Percentiles rank a stretch among this genome's conserved stretches.
Evolutionary conservation across 2,329 filamentous ascomycete genomes (phyloP).

Genomic region (Curvularia lunata): DNA sequence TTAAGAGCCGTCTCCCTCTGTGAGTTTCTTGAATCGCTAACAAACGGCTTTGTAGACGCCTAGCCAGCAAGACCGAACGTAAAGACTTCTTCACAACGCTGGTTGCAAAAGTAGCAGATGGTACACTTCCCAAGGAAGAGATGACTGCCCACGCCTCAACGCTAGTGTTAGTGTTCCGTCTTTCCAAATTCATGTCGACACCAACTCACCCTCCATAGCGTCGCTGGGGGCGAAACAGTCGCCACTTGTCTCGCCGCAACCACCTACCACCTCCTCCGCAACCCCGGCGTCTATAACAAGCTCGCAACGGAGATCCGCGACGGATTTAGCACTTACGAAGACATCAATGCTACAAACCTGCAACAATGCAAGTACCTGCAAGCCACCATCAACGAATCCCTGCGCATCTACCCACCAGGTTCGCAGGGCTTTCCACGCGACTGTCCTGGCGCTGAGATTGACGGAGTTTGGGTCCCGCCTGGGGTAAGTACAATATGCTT

Average conservation of each 20-base stretch:
- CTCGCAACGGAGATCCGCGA: background rate
- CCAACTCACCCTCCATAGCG: too few species aligned
- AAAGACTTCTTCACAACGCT: constrained; percentile 2
- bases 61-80: background rate
- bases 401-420: background rate
- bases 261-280: background rate
- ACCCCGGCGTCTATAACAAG: background rate
- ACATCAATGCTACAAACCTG: background rate
- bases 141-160: constrained; percentile 5
- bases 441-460: background rate
- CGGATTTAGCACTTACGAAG: background rate
- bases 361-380: constrained; percentile 1
- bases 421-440: constrained; percentile 3
- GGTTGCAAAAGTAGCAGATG: background rate
- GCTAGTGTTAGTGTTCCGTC: background rate
- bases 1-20: too few species aligned
- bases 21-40: too few species aligned
- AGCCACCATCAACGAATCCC: background rate
- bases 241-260: background rate
- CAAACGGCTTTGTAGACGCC: background rate
- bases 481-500: background rate
- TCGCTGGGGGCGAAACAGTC: background rate
- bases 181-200: too few species aligned
- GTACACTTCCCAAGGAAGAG: background rate
- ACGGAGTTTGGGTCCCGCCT: background rate